Evolutionary conservation across 192 early-diverging fungal genomes (phyloP).

Genomic region (Phycomyces nitens): DNA sequence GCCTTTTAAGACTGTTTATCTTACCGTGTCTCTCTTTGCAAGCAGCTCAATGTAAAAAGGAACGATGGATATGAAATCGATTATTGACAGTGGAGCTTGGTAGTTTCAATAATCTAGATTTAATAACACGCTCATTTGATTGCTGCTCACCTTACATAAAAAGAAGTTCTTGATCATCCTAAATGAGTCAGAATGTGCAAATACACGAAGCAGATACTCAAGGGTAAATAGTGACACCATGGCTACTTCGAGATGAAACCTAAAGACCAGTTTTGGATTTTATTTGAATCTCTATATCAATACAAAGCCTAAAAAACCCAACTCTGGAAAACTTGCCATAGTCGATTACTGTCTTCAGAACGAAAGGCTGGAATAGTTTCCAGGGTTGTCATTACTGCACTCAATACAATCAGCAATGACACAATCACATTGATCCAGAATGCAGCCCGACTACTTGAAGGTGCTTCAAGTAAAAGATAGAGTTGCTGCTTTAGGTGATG

Average conservation of each 20-base stretch:
- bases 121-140: background rate
- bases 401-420: constrained; percentile 67
- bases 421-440: constrained; percentile 73
- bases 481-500: constrained; percentile 49
- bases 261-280: background rate
- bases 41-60: constrained; percentile 78
- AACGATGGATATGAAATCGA: constrained; percentile 74
- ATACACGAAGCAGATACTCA: constrained; percentile 65
- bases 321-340: constrained; percentile 51
- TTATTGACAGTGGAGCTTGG: constrained; percentile 58
- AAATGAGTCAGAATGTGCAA: constrained; percentile 69
- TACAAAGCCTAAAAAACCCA: no score
- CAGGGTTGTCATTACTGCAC: constrained; percentile 70
- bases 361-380: constrained; percentile 79
- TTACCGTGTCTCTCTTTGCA: constrained; percentile 60
- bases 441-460: constrained; percentile 66
- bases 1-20: background rate
- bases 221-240: constrained; percentile 74
- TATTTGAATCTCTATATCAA: no score
- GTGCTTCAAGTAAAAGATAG: constrained; percentile 73
- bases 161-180: constrained; percentile 56
- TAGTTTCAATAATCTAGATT: no score
- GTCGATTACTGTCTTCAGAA: constrained; percentile 43
- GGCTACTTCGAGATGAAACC: constrained; percentile 17
- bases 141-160: constrained; percentile 34